Conservation (phyloP, 352 stramenopile species). For the Peronospora farinosa region DNA sequence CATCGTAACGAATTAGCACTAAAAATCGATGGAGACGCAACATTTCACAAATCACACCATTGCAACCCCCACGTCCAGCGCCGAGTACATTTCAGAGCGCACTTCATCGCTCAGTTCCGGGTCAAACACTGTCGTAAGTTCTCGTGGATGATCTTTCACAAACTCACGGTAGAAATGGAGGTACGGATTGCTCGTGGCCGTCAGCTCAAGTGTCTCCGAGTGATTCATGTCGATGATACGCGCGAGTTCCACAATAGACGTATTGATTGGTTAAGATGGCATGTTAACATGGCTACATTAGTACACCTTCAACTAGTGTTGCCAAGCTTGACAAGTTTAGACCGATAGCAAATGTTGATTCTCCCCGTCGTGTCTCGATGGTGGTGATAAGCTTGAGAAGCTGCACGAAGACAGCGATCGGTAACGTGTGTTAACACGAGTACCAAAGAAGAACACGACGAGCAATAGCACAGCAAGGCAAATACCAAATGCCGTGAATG, state of each 20-base stretch:
- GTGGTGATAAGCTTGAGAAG: slow-evolving; percentile 60
- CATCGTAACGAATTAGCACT: slow-evolving; percentile 5
- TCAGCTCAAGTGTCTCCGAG: slow-evolving; percentile 38
- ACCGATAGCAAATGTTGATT: slow-evolving; percentile 43
- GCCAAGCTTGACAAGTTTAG: slow-evolving; percentile 9
- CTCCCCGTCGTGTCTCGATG: slow-evolving; percentile 48
- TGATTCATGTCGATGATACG: slow-evolving; percentile 19
- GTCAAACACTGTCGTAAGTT: slow-evolving; percentile 72
- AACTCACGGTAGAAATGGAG: slow-evolving; percentile 73
- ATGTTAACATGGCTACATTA: slow-evolving; percentile 27
- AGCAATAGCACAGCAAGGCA: slow-evolving; percentile 66
- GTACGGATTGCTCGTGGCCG: slow-evolving; percentile 71
- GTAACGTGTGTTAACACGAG: slow-evolving; percentile 69
- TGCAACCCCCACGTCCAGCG: slow-evolving; percentile 69
- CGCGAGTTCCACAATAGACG: slow-evolving; percentile 2
- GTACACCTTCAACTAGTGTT: slow-evolving; percentile 2
- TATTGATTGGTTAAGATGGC: slow-evolving; percentile 24
- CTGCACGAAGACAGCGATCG: slow-evolving; percentile 68
- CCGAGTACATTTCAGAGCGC: slow-evolving; percentile 60
- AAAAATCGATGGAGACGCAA: neutral
- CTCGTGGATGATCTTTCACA: slow-evolving; percentile 42
- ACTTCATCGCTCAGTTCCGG: slow-evolving; percentile 58
- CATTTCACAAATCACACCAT: slow-evolving; percentile 40
- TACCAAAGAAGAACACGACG: slow-evolving; percentile 77
- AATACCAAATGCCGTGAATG: slow-evolving; percentile 75